Evolutionary conservation across 805 yeast species (phyloP).

Genomic region (Wickerhamiella vanderwaltii): DNA sequence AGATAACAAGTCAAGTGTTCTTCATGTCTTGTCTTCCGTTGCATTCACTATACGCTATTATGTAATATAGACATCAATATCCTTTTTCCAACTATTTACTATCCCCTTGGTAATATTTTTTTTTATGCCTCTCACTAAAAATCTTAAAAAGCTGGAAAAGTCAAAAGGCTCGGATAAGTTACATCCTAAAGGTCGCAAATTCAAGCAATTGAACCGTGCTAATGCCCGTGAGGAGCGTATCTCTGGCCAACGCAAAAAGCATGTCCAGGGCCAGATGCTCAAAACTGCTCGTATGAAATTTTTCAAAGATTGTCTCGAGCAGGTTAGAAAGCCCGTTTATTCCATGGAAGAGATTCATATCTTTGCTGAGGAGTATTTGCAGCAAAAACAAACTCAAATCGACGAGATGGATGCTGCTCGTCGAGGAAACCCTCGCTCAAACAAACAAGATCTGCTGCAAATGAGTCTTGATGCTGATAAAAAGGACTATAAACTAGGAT

Average conservation of each 20-base stretch:
- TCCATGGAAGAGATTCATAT: constrained; percentile 45
- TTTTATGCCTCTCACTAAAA: constrained; percentile 56
- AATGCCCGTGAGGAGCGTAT: constrained; percentile 69
- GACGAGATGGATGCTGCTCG: constrained; percentile 46
- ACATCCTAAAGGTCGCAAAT: constrained; percentile 85
- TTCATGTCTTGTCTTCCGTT: no score
- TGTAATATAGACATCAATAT: no score
- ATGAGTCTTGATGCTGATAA: constrained; percentile 48
- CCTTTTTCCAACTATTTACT: not conserved
- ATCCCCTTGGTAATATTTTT: not conserved
- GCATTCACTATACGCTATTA: no score
- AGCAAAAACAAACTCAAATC: constrained; percentile 67
- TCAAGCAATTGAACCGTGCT: constrained; percentile 75
- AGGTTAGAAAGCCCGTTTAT: constrained; percentile 30
- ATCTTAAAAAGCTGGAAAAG: constrained; percentile 51
- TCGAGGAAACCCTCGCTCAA: constrained; percentile 75
- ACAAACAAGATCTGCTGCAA: constrained; percentile 55
- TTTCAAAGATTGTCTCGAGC: constrained; percentile 12
- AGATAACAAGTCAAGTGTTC: no score
- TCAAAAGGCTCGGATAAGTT: constrained; percentile 38
- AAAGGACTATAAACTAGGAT: constrained; percentile 57
- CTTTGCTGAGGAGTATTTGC: constrained; percentile 46
- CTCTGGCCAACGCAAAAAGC: constrained; percentile 41
- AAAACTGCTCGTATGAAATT: constrained; percentile 18
- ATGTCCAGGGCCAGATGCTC: constrained; percentile 37